Percentiles rank a stretch among this genome's conserved stretches.
phyloP scores from a whole-genome alignment of 352 stramenopile species.

The Globisporangium recalcitrans region DNA sequence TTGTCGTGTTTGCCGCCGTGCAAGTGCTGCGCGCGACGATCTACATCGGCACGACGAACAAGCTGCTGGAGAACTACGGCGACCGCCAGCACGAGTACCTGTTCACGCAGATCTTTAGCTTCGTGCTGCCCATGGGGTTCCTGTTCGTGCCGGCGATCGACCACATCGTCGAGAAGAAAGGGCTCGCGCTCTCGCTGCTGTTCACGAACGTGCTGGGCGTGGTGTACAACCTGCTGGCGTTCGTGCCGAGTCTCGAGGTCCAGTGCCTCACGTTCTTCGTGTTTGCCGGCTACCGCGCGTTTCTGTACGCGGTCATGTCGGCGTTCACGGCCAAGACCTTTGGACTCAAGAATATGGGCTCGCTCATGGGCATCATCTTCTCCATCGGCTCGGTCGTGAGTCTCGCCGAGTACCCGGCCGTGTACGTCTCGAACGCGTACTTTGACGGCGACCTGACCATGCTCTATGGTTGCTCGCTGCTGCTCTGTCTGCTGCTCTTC shows the following conservation, averaged over 20 bases:
- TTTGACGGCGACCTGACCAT: conserved; percentile 52
- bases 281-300: conserved; percentile 81
- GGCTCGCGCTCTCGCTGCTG: conserved; percentile 57
- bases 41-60: conserved; percentile 86
- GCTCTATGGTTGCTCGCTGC: conserved; percentile 46
- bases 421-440: conserved; percentile 62
- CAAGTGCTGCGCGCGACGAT: conserved; percentile 76
- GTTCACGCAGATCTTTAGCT: conserved; percentile 85
- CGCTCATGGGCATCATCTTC: conserved; percentile 81
- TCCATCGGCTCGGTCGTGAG: conserved; percentile 68
- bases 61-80: conserved; percentile 79
- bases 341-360: conserved; percentile 79
- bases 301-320: conserved; percentile 84
- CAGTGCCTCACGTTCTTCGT: conserved; percentile 73
- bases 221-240: conserved; percentile 64
- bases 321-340: conserved; percentile 86
- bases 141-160: conserved; percentile 84
- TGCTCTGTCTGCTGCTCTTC: conserved; percentile 49
- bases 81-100: conserved; percentile 54
- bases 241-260: conserved; percentile 57
- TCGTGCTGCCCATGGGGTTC: conserved; percentile 79
- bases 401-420: conserved; percentile 72
- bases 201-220: conserved; percentile 72
- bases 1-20: conserved; percentile 61
- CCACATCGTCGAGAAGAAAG: conserved; percentile 69